Evolutionary conservation across 2,329 filamentous ascomycete genomes (phyloP).

Genomic region (Tolypocladium endophyticum): DNA sequence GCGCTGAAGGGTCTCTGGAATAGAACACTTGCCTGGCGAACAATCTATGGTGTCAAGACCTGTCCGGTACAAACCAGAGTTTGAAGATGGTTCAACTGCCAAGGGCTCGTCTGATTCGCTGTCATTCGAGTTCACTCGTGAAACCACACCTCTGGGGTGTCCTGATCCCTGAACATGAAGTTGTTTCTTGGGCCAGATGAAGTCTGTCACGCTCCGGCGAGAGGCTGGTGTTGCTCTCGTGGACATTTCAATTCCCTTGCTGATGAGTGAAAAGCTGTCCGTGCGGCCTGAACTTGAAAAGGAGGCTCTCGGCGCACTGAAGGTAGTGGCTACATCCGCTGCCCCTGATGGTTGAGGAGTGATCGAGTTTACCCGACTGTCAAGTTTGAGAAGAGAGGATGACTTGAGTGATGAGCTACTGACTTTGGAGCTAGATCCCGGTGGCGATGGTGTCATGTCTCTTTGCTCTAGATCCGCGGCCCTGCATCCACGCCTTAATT

Average conservation of each 20-base stretch:
- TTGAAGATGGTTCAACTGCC: background rate
- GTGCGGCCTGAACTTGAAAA: slow-evolving; percentile 14
- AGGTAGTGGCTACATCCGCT: slow-evolving; percentile 22
- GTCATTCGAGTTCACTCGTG: background rate
- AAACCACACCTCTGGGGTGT: background rate
- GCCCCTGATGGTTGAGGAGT: slow-evolving; percentile 10
- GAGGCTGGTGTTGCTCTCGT: slow-evolving; percentile 18
- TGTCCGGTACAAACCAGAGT: background rate
- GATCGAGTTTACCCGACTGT: slow-evolving; percentile 12
- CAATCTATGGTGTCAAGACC: background rate
- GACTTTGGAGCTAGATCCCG: background rate
- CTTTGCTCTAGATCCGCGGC: background rate
- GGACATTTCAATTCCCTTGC: slow-evolving; percentile 7
- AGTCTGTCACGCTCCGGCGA: slow-evolving; percentile 17
- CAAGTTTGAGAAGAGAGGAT: slow-evolving; percentile 8
- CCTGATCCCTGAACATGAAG: background rate
- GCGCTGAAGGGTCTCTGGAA: background rate
- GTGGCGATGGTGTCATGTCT: background rate
- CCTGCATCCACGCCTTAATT: background rate
- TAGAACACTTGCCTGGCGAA: background rate
- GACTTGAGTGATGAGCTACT: background rate
- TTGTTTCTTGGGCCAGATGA: slow-evolving; percentile 15
- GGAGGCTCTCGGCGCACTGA: slow-evolving; percentile 19
- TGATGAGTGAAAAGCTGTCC: slow-evolving; percentile 11
- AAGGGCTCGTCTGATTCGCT: background rate